Percentiles rank a stretch among this genome's conserved stretches.
Evolutionary conservation across 345 rosid species (phyloP).

Genomic region (Dipteronia sinensis): DNA sequence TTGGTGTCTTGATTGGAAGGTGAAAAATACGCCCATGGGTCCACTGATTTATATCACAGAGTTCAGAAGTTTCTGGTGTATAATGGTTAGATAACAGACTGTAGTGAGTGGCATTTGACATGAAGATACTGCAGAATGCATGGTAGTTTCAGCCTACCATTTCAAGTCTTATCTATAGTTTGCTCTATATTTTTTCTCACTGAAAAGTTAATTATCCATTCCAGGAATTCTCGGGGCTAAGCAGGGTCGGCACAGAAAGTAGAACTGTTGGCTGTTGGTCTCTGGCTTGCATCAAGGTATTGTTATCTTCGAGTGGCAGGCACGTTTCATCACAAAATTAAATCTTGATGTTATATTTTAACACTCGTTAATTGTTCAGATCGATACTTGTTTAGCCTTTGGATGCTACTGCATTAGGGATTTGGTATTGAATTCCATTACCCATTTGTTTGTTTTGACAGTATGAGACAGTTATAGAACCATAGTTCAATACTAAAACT

Average conservation of each 20-base stretch:
- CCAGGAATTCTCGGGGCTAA: not conserved
- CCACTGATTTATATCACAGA: not conserved
- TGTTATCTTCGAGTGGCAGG: not conserved
- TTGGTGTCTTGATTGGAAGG: slow-evolving; percentile 14
- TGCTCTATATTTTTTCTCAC: slow-evolving; percentile 13
- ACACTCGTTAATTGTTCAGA: too few species aligned
- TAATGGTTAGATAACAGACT: not conserved
- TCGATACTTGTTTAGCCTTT: too few species aligned
- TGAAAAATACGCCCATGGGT: not conserved
- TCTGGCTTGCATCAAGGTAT: not conserved
- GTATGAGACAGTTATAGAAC: not conserved
- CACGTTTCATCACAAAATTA: not conserved
- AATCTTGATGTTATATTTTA: too few species aligned
- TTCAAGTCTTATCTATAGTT: not conserved
- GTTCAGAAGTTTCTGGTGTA: not conserved
- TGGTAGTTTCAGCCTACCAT: too few species aligned
- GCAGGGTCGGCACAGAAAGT: not conserved
- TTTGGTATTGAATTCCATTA: not conserved
- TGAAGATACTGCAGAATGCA: not conserved
- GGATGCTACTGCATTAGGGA: too few species aligned
- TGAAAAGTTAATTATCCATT: not conserved
- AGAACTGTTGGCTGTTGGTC: not conserved
- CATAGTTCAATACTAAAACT: too few species aligned
- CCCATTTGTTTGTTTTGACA: not conserved
- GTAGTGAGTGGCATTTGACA: slow-evolving; percentile 6